Percentiles rank a stretch among this genome's conserved stretches.
These are phyloP conservation scores for Salix dunnii DNA, from an alignment of 345 rosid genomes.

Conservation along the genomic window DNA sequence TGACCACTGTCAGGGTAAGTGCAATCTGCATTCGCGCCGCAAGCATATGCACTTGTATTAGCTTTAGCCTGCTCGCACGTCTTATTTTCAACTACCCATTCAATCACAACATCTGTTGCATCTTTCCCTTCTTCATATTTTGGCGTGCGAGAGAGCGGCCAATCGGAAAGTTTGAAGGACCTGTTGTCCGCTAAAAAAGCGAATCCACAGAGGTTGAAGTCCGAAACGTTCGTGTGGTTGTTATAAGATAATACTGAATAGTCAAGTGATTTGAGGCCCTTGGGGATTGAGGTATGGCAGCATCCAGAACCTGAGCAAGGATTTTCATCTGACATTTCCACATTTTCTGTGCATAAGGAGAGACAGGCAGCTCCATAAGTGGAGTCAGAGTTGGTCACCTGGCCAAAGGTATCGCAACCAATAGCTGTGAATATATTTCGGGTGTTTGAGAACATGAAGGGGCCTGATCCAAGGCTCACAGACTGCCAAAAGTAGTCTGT, in stretches of 20 bases:
- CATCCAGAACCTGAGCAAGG: slow-evolving; percentile 30
- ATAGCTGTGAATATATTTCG: slow-evolving; percentile 25
- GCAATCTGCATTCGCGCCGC: slow-evolving; percentile 7
- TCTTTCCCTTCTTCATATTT: not conserved
- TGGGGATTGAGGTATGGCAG: slow-evolving; percentile 23
- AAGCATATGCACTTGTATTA: not conserved
- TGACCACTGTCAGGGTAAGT: not conserved
- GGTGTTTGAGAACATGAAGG: slow-evolving; percentile 11
- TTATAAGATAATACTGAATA: rapidly evolving
- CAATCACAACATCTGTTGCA: slow-evolving; percentile 6
- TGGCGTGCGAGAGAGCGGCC: not conserved
- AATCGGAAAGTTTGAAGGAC: not conserved
- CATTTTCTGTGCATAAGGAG: not conserved
- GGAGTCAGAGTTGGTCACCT: not conserved
- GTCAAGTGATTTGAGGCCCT: not conserved
- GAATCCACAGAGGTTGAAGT: slow-evolving; percentile 13
- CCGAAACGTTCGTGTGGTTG: not conserved
- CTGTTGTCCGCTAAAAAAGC: slow-evolving; percentile 19
- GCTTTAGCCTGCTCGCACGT: not conserved
- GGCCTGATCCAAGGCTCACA: not conserved
- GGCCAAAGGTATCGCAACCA: slow-evolving; percentile 17
- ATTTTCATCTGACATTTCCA: not conserved
- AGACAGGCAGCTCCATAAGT: slow-evolving; percentile 14
- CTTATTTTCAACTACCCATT: slow-evolving; percentile 12
- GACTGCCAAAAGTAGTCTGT: rapidly evolving